A percentile compares a stretch with the other conserved stretches of the same genome.
Conservation (phyloP, 2,329 filamentous ascomycete genomes). For the Colletotrichum lentis region DNA sequence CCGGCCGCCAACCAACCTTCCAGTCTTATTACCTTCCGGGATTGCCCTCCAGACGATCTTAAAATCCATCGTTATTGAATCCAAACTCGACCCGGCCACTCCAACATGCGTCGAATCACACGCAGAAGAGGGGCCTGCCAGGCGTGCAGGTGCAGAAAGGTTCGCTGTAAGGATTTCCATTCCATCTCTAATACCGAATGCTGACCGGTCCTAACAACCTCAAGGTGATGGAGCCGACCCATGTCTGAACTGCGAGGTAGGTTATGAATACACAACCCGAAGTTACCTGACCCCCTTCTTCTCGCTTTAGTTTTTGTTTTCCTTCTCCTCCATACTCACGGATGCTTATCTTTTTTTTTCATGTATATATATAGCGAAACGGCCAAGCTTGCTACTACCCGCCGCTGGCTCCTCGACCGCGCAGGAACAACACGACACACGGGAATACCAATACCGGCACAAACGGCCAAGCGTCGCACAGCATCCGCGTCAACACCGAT, state of each 20-base stretch:
- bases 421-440: conserved; percentile 10
- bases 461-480: background rate
- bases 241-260: conserved; percentile 33
- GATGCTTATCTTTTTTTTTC: too few relatives aligned
- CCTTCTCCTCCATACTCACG: background rate
- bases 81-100: background rate
- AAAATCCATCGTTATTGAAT: background rate
- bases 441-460: background rate
- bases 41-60: background rate
- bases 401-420: conserved; percentile 16
- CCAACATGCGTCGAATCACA: conserved; percentile 29
- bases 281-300: too few relatives aligned
- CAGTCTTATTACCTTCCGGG: background rate
- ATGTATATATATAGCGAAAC: conserved; percentile 17
- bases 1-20: conserved; percentile 1
- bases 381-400: conserved; percentile 32
- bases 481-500: conserved; percentile 2
- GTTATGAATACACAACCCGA: too few relatives aligned
- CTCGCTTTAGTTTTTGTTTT: too few relatives aligned
- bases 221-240: conserved; percentile 31
- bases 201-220: background rate
- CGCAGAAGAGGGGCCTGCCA: conserved; percentile 33
- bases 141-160: conserved; percentile 29
- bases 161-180: conserved; percentile 27
- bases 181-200: background rate